These are phyloP conservation scores for Brassica carinata DNA, from an alignment of 345 rosid species.

Conservation along the genomic window DNA sequence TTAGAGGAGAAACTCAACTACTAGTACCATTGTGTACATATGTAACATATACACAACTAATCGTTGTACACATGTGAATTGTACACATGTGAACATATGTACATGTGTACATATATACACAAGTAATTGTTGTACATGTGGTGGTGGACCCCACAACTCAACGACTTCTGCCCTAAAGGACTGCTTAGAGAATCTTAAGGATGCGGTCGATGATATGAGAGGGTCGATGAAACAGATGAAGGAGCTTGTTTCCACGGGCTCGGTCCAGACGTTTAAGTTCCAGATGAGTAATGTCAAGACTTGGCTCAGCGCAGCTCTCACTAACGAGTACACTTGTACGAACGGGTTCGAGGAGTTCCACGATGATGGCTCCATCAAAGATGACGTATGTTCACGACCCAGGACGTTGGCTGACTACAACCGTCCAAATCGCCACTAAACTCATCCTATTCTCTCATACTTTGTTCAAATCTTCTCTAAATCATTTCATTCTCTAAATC, in stretches of 20 bases:
- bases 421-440: too few species aligned
- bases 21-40: too few species aligned
- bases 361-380: slow-evolving; percentile 46
- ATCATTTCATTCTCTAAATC: too few species aligned
- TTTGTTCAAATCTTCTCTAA: too few species aligned
- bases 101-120: too few species aligned
- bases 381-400: slow-evolving; percentile 46
- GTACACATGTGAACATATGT: too few species aligned
- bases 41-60: too few species aligned
- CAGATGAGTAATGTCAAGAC: slow-evolving; percentile 84
- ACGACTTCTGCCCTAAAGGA: slow-evolving; percentile 58
- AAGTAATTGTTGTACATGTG: neutral
- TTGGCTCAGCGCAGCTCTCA: slow-evolving; percentile 90
- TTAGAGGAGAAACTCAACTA: too few species aligned
- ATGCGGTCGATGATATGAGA: slow-evolving; percentile 71
- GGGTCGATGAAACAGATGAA: slow-evolving; percentile 79
- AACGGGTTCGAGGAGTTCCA: slow-evolving; percentile 67
- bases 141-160: neutral
- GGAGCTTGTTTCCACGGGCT: slow-evolving; percentile 35
- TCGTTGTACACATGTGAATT: too few species aligned
- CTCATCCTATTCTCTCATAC: too few species aligned
- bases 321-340: slow-evolving; percentile 78
- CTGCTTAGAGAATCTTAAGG: slow-evolving; percentile 73
- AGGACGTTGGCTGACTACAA: too few species aligned
- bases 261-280: slow-evolving; percentile 55